Conservation (phyloP, 2,329 filamentous ascomycete species). For the Lachnellula subtilissima region DNA sequence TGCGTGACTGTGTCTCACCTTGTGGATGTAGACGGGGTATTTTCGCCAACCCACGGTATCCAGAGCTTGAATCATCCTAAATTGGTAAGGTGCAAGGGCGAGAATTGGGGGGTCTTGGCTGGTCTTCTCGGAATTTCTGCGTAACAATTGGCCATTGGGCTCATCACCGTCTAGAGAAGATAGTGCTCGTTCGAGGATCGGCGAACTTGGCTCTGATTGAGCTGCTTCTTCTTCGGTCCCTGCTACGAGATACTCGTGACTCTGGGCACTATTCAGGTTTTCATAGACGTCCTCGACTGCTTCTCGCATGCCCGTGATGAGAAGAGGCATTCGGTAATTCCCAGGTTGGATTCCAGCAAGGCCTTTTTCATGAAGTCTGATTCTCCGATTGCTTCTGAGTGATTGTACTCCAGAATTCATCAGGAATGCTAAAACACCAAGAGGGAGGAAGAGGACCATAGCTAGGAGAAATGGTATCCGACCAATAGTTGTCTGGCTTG, state of each 20-base stretch:
- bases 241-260: slow-evolving; percentile 64
- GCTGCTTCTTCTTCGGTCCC: slow-evolving; percentile 46
- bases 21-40: slow-evolving; percentile 69
- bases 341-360: slow-evolving; percentile 61
- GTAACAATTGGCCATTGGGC: background rate
- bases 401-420: slow-evolving; percentile 74
- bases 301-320: slow-evolving; percentile 69
- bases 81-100: slow-evolving; percentile 74
- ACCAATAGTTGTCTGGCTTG: slow-evolving; percentile 30
- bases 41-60: slow-evolving; percentile 62
- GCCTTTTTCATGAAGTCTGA: slow-evolving; percentile 69
- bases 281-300: slow-evolving; percentile 60
- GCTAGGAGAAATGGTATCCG: slow-evolving; percentile 60
- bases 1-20: slow-evolving; percentile 76
- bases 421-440: slow-evolving; percentile 67
- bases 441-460: slow-evolving; percentile 65
- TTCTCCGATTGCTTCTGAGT: slow-evolving; percentile 67
- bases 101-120: slow-evolving; percentile 54
- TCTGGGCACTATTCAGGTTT: slow-evolving; percentile 31
- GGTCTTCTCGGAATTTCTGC: slow-evolving; percentile 16
- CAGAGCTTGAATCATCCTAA: slow-evolving; percentile 75
- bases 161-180: background rate
- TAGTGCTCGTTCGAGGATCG: slow-evolving; percentile 9
- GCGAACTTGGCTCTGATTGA: slow-evolving; percentile 23
- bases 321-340: slow-evolving; percentile 70